Conservation (phyloP, 1,284 basidiomycete genomes). For the Coriolopsis trogii region DNA sequence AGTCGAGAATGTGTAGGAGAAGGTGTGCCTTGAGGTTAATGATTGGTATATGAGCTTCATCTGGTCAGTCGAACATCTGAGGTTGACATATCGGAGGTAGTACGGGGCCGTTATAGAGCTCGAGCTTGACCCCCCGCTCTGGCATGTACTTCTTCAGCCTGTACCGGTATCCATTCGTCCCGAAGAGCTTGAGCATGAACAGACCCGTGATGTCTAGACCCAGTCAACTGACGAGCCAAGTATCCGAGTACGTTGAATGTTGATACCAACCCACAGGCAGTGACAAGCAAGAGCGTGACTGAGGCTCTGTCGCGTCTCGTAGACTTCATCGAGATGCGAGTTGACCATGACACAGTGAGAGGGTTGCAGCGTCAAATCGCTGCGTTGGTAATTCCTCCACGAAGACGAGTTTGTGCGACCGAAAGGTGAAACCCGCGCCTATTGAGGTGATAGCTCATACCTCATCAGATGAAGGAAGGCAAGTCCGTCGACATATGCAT, state of each 20-base stretch:
- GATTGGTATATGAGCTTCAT: conserved; percentile 77
- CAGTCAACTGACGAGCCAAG: conserved; percentile 95
- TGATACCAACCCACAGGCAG: conserved; percentile 99
- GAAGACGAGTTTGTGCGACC: conserved; percentile 95
- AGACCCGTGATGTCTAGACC: conserved; percentile 90
- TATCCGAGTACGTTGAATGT: conserved; percentile 92
- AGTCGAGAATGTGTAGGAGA: conserved; percentile 94
- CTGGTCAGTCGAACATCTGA: conserved; percentile 82
- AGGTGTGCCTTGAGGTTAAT: conserved; percentile 95
- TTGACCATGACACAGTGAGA: conserved; percentile 85
- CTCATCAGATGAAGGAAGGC: conserved; percentile 82
- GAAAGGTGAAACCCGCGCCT: conserved; percentile 97
- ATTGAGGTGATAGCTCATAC: conserved; percentile 92
- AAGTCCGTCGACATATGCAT: no score
- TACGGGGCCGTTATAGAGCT: conserved; percentile 89
- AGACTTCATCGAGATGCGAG: conserved; percentile 91
- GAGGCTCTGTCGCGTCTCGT: conserved; percentile 87
- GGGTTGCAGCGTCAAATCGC: conserved; percentile 83
- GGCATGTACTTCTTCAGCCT: conserved; percentile 96
- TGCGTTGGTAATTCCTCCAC: conserved; percentile 85
- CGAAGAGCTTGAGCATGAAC: conserved; percentile 86
- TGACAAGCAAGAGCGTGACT: conserved; percentile 92
- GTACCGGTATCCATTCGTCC: conserved; percentile 98
- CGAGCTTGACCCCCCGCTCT: conserved; percentile 88
- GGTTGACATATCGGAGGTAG: conserved; percentile 96